These are phyloP conservation scores for Penicillium sp. DNA, from an alignment of 2,329 filamentous ascomycete species.

Conservation along the genomic window DNA sequence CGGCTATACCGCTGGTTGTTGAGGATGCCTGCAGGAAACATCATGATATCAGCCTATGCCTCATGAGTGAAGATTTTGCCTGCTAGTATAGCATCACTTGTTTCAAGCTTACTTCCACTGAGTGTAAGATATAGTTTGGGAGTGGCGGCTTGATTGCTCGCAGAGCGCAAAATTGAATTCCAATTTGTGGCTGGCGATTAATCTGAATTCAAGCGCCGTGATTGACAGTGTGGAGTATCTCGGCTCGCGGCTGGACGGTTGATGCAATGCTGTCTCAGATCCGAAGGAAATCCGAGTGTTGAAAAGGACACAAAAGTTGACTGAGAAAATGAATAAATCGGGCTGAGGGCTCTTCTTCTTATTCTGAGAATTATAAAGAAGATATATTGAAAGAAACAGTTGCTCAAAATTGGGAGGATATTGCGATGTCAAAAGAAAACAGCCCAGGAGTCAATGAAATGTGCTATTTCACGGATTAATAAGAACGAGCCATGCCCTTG, in stretches of 20 bases:
- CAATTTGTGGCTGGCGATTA: not conserved
- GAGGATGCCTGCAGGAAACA: conserved; percentile 33
- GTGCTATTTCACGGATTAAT: not conserved
- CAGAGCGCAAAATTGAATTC: not conserved
- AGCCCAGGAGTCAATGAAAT: not conserved
- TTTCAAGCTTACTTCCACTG: conserved; percentile 3
- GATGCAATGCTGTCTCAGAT: conserved; percentile 30
- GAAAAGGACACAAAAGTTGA: not conserved
- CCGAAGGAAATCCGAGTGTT: conserved; percentile 8
- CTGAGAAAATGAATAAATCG: not conserved
- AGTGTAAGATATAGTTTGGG: not conserved
- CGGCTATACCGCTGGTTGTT: conserved; percentile 21
- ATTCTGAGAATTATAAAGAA: too few species aligned
- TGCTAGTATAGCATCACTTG: not conserved
- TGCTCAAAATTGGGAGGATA: too few species aligned
- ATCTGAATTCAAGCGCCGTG: not conserved
- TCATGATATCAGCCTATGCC: conserved; percentile 19
- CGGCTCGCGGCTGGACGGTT: conserved; percentile 15
- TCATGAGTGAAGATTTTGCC: conserved; percentile 28
- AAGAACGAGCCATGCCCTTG: conserved; percentile 4
- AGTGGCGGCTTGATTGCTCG: not conserved
- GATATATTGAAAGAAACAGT: too few species aligned
- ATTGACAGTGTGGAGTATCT: not conserved
- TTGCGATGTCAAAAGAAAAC: not conserved
- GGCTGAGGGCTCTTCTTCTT: not conserved